Evolutionary conservation across 345 rosid species (phyloP).

Genomic region (Barbarea vulgaris): DNA sequence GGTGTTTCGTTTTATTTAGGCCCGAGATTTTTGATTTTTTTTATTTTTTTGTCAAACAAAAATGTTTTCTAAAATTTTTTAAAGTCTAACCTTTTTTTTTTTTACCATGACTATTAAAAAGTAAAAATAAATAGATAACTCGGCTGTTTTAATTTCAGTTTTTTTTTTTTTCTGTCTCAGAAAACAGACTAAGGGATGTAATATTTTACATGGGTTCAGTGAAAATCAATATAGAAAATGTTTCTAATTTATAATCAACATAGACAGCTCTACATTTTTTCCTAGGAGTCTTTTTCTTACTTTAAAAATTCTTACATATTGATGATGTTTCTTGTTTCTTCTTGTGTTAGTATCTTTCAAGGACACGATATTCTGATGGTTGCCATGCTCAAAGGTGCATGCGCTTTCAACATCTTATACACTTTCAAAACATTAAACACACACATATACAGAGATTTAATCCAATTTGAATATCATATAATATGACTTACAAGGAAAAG

Average conservation of each 20-base stretch:
- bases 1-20: too few relatives aligned
- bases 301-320: not conserved
- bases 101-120: too few relatives aligned
- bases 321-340: not conserved
- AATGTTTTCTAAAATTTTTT: too few relatives aligned
- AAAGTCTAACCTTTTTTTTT: too few relatives aligned
- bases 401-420: constrained; percentile 7
- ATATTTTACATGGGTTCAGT: too few relatives aligned
- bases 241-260: not conserved
- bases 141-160: too few relatives aligned
- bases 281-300: not conserved
- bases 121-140: too few relatives aligned
- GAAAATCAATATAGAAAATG: too few relatives aligned
- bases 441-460: not conserved
- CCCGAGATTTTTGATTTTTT: too few relatives aligned
- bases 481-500: not conserved
- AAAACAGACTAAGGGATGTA: too few relatives aligned
- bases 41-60: too few relatives aligned
- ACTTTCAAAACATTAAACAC: not conserved
- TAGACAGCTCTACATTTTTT: not conserved
- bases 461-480: not conserved
- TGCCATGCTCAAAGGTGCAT: constrained; percentile 5
- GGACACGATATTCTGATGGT: not conserved
- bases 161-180: too few relatives aligned
- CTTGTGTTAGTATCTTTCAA: not conserved